Base-by-base conservation (phyloP, 2,329 filamentous ascomycete genomes). In the Neofusicoccum sp. region DNA sequence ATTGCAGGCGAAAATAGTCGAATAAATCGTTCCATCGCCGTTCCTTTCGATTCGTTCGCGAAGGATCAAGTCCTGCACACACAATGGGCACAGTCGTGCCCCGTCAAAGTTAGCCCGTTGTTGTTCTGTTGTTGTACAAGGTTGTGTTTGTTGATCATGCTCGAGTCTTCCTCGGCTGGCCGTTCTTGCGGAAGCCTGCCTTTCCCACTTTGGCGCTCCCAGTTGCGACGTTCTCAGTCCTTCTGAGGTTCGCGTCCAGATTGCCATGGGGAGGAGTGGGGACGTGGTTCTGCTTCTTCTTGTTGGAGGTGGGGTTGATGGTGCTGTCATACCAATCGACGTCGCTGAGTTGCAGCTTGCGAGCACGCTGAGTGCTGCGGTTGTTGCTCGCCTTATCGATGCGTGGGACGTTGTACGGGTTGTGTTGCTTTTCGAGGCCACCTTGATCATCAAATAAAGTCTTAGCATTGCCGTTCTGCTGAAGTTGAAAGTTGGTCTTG, bases 281-380 rank as follows among this genome's bases (percentile, higher is more conserved):
- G 16, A 16, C 39, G 11, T 43, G 39, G 12, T 43, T 43, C 16
- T 43, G 39, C 39, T 43, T 29, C 12, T 22, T 37, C 14, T 33
- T 16, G 33, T 41, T 56, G 43, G 49, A 9, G 1, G 31, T 48
- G 41, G 39, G 22, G 16, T 16, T 58, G 6, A 16, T 33, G 29
- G 16, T 45, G 61, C 44, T 49, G 34, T 52, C 82, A 81, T 94
- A 97, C 95, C 95, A 99, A 78, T 99, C 94, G 76, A 99, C 92
- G 78, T 99, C 95, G 78, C 92, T 97, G 64, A 98, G 85, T 76
- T 98, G 94, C 65, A 99, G 83, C 78, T 96, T 96, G 71, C 95
- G 87, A 64, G 91, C 88, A 67, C 93, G 89, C 76, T 97, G 93
- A 64, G 89, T 88, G 72, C 85, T 86, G 62, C 90, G 88, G 68